Evolutionary conservation across 2,329 filamentous ascomycete genomes (phyloP), one percentile per base, ranked within the genome.

Genomic region (Colletotrichum simmondsii): DNA sequence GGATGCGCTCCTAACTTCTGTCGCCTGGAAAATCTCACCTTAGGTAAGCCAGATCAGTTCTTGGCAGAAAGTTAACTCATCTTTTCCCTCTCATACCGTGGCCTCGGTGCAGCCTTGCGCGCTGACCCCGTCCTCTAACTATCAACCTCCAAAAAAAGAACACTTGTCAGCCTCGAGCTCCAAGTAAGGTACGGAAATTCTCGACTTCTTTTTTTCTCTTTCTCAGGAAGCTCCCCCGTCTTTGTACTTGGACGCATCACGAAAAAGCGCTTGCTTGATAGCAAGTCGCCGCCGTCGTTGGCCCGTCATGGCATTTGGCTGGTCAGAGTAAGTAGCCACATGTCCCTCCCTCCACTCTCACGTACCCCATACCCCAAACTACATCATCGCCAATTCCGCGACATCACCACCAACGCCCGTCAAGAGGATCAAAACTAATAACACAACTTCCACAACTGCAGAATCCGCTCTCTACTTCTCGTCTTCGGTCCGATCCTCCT

Each of bases 401-500:
- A 19, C 53, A 68, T 56, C 32, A 56, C 58, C 65, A 59, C 11
- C 49, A n/a, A 46, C 19, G 53, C 22, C 16, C 22, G 19, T 46
- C 3, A 22, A 12, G 14, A 53, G 7, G 26, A 42, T 42, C 14
- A 57, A 19, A 22, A 10, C 46, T 57, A 35, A 26, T 24, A 19
- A 35, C 28, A 46, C 54, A 16, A 66, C 68, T 16, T 6, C 46
- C 37, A 26, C 16, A 24, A 19, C 66, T 60, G 67, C 75, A 90
- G 87, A 65, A 83, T 91, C 77, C 88, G 88, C 76, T 87, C 88
- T 77, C 83, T 91, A 75, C 80, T 87, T 78, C 80, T 91, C 78
- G 88, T 92, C 84, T 87, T 95, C 80, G 94, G 92, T 3, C 94
- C 94, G 37, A 86, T 94, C 75, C 85, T 95, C 75, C 81, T 96